Base-by-base conservation (phyloP, 2,329 filamentous ascomycete genomes). In the Stagonosporopsis cucurbitacearum region DNA sequence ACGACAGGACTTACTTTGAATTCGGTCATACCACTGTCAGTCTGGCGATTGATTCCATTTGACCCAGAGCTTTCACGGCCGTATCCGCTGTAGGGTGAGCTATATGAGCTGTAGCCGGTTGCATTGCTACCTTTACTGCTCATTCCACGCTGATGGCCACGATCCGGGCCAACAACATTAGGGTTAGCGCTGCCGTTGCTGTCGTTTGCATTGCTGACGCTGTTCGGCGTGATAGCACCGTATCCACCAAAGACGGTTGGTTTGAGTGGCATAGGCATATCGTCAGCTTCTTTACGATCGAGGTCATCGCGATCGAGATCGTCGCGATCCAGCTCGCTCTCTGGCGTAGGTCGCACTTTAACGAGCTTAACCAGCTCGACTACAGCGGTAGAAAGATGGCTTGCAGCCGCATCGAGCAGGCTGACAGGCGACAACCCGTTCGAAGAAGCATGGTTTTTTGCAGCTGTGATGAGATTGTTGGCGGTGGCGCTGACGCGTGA, bases 391-490 rank as follows among this genome's bases (percentile, higher is more conserved):
- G 92, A 91, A 32, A 98, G 82, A 76, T 99, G 92, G 22, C 91
- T 95, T 7, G 94, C 92, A 2, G 95, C 94, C 3, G 94, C 95
- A 74, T 99, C 95, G 20, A 99, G 81, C 3, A 99, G 79, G 6
- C 92, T 96, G n/a, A 99, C 89, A 0, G 95, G 95, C 1, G 92
- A 94, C 28, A 99, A 84, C 26, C 95, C 95, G 19, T 86, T 87
- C 0, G 92, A 88, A 11, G 86, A 84, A 30, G 90, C 88, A 74
- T 95, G 96, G 71, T 96, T 96, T 79, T 96, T 96, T 30, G 91
- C 89, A 1, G 94, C 92, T 2, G 94, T 98, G 68, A 98, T 97
- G 54, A 99, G 82, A 70, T 94, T 95, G 80, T 98, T 98, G 44
- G 95, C 93, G 1, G 94, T 96, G 2, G 89, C 89, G n/a, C 92